phyloP scores from a whole-genome alignment of 768 basidiomycete genomes.

The Amanita molliuscula region DNA sequence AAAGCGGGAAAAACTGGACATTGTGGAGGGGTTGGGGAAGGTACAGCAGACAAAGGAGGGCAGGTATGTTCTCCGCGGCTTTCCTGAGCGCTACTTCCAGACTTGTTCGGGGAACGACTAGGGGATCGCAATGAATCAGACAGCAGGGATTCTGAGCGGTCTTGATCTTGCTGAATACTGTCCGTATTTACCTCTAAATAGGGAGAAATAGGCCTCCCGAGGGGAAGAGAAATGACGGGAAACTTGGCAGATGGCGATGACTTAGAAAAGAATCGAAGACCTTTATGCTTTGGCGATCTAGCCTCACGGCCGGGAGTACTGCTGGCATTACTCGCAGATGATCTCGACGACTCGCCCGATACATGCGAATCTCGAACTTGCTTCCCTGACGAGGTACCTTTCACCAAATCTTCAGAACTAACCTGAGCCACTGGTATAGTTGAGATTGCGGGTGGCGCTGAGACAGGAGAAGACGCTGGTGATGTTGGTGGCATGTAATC shows the following conservation, averaged over 20 bases:
- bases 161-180: background rate
- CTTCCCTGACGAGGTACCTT: background rate
- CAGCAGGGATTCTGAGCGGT: background rate
- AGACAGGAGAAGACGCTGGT: background rate
- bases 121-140: background rate
- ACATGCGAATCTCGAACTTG: slow-evolving; percentile 6
- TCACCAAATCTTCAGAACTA: background rate
- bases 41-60: background rate
- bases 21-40: background rate
- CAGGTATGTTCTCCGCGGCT: background rate
- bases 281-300: background rate
- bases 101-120: background rate
- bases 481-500: background rate
- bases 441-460: background rate
- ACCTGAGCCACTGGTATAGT: background rate
- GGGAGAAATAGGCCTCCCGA: slow-evolving; percentile 5
- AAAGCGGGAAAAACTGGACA: slow-evolving; percentile 1
- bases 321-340: slow-evolving; percentile 3
- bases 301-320: background rate
- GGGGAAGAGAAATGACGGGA: slow-evolving; percentile 7
- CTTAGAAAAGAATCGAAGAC: slow-evolving; percentile 5
- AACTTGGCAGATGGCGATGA: slow-evolving; percentile 5
- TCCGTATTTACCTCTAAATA: background rate
- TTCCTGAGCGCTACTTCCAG: background rate
- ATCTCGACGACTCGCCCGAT: slow-evolving; percentile 6